Conservation (phyloP, 78 protist species). For the Tieghemostelium lacteum region DNA sequence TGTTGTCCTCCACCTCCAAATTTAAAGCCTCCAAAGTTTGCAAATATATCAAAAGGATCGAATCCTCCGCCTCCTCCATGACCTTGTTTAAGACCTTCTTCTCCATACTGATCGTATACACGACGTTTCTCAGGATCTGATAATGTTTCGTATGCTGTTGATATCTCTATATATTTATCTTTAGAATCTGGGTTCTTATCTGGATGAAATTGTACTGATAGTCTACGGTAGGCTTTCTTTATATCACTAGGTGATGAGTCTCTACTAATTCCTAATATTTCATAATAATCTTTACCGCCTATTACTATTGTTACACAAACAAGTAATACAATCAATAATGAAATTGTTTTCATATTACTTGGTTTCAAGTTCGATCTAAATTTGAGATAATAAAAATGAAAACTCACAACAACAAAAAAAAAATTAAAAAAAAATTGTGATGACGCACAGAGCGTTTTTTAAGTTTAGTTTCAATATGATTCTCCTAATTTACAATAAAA, state of each 20-base stretch:
- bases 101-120: constrained; percentile 93
- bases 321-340: too few relatives aligned
- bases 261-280: constrained; percentile 69
- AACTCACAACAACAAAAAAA: too few relatives aligned
- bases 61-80: constrained; percentile 75
- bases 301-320: background rate
- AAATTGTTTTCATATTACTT: too few relatives aligned
- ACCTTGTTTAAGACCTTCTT: constrained; percentile 89
- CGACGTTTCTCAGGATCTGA: constrained; percentile 89
- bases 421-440: too few relatives aligned
- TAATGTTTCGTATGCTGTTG: constrained; percentile 91
- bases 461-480: too few relatives aligned
- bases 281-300: constrained; percentile 85
- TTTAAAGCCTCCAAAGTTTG: constrained; percentile 26
- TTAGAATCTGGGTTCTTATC: constrained; percentile 88
- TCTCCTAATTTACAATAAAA: too few relatives aligned
- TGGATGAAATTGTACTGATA: constrained; percentile 88
- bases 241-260: constrained; percentile 86
- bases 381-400: too few relatives aligned
- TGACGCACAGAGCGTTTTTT: too few relatives aligned
- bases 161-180: constrained; percentile 47
- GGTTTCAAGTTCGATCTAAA: too few relatives aligned
- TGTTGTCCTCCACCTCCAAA: constrained; percentile 37
- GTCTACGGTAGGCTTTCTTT: constrained; percentile 88
- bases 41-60: constrained; percentile 58